phyloP scores from a whole-genome alignment of 441 rosid species.

The Breynia disticha region DNA sequence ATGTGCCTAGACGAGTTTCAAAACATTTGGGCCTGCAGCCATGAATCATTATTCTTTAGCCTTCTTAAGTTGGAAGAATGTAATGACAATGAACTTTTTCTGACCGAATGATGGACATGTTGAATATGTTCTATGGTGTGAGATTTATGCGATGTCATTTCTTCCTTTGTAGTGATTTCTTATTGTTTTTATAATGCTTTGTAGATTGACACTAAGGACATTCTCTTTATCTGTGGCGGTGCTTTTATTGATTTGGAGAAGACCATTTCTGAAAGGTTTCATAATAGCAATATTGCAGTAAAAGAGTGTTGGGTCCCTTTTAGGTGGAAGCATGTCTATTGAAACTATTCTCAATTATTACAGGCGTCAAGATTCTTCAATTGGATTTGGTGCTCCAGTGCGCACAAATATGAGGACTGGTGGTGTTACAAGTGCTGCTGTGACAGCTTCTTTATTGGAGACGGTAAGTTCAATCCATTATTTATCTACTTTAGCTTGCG shows the following conservation, averaged over 20 bases:
- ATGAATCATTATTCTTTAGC: too few relatives aligned
- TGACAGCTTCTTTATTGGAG: slow-evolving; percentile 83
- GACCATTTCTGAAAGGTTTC: slow-evolving; percentile 93
- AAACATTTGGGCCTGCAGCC: not conserved
- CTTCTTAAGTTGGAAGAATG: not conserved
- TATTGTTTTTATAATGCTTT: slow-evolving; percentile 3
- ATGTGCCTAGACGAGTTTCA: not conserved
- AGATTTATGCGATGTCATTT: not conserved
- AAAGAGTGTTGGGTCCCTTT: not conserved
- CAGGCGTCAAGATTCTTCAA: slow-evolving; percentile 97
- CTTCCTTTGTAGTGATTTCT: slow-evolving; percentile 4
- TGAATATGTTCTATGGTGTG: not conserved
- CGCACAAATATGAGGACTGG: slow-evolving; percentile 94
- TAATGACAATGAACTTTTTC: too few relatives aligned
- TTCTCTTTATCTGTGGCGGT: slow-evolving; percentile 95
- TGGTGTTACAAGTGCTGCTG: slow-evolving; percentile 63
- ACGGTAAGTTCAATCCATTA: slow-evolving; percentile 43
- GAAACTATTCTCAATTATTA: slow-evolving; percentile 15
- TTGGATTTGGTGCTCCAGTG: slow-evolving; percentile 95
- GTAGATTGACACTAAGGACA: slow-evolving; percentile 96
- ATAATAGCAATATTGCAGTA: not conserved
- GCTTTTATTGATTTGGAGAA: slow-evolving; percentile 94
- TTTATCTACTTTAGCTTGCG: slow-evolving; percentile 7
- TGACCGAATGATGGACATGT: not conserved
- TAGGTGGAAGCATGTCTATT: not conserved